Base-by-base conservation (phyloP, 768 basidiomycete genomes). In the Phallus indusiatus region DNA sequence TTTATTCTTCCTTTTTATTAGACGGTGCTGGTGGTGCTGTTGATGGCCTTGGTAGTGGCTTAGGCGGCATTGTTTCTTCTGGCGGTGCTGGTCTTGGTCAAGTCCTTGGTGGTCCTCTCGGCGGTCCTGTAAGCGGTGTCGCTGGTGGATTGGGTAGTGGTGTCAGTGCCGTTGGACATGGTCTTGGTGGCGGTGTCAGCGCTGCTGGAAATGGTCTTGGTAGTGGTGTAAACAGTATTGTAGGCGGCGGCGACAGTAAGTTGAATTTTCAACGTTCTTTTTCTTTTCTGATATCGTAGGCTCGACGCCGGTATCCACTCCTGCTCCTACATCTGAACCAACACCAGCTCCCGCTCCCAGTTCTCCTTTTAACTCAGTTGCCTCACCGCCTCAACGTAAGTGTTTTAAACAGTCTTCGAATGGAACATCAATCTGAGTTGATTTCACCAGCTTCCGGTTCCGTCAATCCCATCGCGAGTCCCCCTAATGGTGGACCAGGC, bases 181-280 rank as follows among this genome's bases (percentile, higher is more conserved):
- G 64, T 60, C 54, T 28, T 61, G 46, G 67, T 57, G 57, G 68
- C 47, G 7, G 67, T 68, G 60, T 68, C 60, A 35, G 62, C 65
- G 64, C 67, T 51, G 21, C 50, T 14, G 21, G 28, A 22, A 22
- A 22, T 22, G 50, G 50, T 51, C 21, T 51, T 16, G 21, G 50
- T 18, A 22, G 50, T 16, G 42, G 42, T 10, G 42, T 42, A 12
- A 42, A 42, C 42, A 42, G 42, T 10, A n/a, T 42, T 42, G 12
- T 42, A 42, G 42, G 42, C n/a, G 42, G 42, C 2, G 42, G 42
- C 12, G 42, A 42, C 12, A 42, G 42, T 42, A 42, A 42, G 42
- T 42, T n/a, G n/a, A 8, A 14, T 54, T 46, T 4, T 35, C 5
- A 55, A 42, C 4, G 42, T 14, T 42, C 4, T 42, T 42, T 10